Conservation (phyloP, 768 basidiomycete genomes). For the Pleurotus platypus region DNA sequence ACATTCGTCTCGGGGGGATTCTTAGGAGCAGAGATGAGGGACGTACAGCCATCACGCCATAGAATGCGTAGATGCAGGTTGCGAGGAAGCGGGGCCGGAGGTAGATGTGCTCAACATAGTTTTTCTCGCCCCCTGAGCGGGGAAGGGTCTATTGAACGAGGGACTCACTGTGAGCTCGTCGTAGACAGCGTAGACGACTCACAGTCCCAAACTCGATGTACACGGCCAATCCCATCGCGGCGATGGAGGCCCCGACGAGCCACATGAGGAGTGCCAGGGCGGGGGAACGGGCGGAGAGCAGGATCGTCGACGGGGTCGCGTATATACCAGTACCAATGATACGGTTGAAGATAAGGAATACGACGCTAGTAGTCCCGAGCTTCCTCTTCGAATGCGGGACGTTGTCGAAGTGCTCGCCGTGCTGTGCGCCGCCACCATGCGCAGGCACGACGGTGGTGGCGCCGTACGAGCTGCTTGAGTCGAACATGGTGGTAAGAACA, state of each 20-base stretch:
- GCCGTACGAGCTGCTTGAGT: too few species aligned
- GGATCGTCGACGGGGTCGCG: slow-evolving; percentile 65
- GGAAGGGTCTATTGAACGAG: slow-evolving; percentile 53
- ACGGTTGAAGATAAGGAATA: slow-evolving; percentile 71
- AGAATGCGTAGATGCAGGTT: slow-evolving; percentile 56
- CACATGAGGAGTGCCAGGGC: slow-evolving; percentile 69
- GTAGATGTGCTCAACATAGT: slow-evolving; percentile 72
- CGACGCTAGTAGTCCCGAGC: slow-evolving; percentile 49
- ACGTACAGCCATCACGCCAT: slow-evolving; percentile 54
- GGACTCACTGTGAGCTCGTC: background rate
- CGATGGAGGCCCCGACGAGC: slow-evolving; percentile 63
- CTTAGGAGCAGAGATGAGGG: background rate
- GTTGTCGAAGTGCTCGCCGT: slow-evolving; percentile 40
- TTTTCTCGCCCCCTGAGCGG: slow-evolving; percentile 72
- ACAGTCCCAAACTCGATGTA: slow-evolving; percentile 78
- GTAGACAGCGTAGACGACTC: slow-evolving; percentile 12
- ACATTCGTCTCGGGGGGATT: too few species aligned
- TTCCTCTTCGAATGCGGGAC: slow-evolving; percentile 46
- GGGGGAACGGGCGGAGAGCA: slow-evolving; percentile 65
- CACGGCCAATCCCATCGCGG: slow-evolving; percentile 64
- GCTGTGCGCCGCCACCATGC: background rate
- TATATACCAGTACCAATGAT: slow-evolving; percentile 77
- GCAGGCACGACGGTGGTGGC: too few species aligned
- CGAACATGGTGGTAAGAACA: too few species aligned
- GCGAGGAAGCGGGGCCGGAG: slow-evolving; percentile 56